Evolutionary conservation across 768 basidiomycete genomes (phyloP), one percentile per base, ranked within the genome.

Genomic region (Neoboletus subvelutipes): DNA sequence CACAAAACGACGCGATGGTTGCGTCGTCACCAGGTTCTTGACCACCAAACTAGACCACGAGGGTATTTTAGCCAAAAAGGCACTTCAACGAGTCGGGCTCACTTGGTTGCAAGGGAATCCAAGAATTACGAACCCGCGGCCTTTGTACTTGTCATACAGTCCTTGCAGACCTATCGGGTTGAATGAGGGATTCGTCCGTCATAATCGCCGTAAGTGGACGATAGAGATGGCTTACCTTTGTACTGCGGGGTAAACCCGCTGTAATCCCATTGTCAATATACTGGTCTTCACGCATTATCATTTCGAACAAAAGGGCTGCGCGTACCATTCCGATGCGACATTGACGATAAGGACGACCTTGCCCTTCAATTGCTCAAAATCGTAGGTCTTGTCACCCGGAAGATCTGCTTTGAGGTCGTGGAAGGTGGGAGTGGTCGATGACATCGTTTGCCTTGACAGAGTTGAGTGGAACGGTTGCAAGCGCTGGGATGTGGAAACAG

Each of bases 61-160:
- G 20, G 11, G 15, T 3, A 12, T 20, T n/a, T 52, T 5, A 48
- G 39, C 28, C 36, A 34, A 26, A 26, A n/a, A 22, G 11, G n/a
- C 17, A 8, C 28, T 37, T 18, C 36, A 36, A 34, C 18, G 37
- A 20, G 1, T 31, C 15, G 15, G 42, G 43, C 50, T 69, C 73
- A 87, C 88, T 71, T 91, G 93, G 68, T 95, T 92, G 74, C 87
- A 94, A 12, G 95, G 95, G 79, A 96, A 96, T 3, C 93, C 94
- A 50, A 97, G 80, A 54, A 97, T 83, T 49, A 86, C 80, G 45
- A 96, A 79, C 7, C 80, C 90, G 54, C 80, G 75, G 50, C 87
- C 86, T 68, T 88, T 86, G 77, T 92, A 89, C 68, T 90, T 90
- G 53, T 93, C 81, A 71, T 95, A 83, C 18, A 94, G 76, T 18